Evolutionary conservation across 345 rosid species (phyloP), one percentile per base, ranked within the genome.

Genomic region (Populus deltoides): DNA sequence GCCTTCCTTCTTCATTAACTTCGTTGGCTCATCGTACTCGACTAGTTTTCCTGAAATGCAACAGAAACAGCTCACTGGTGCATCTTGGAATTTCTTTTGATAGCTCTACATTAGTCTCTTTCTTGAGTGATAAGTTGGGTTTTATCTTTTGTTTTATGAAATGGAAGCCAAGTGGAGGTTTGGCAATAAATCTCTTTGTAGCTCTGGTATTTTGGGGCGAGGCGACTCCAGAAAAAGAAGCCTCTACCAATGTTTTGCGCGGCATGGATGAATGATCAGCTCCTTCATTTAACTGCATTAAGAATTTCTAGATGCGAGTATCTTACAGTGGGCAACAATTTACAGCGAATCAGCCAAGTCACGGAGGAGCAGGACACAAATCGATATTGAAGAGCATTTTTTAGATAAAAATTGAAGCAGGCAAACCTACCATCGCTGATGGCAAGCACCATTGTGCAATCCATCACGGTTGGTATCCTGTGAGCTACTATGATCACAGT

Each of bases 391-490:
- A 59, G 22, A 29, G 61, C 25, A 33, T 6, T 17, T 3, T 25
- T 31, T 43, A 27, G 39, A 31, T 16, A 18, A 12, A 25, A 74
- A 4, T 39, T 13, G 5, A 72, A 76, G 59, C 36, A 79, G 51
- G 12, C 61, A 75, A 71, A 71, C 92, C 86, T 66, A 93, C 99
- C 98, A 16, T 93, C 92, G 18, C 95, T 88, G 6, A 96, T 89
- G 70, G 97, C 90, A 29, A 96, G 94, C 53, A 93, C 97, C 97
- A 86, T 89, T 43, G 92, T 92, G 85, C 99, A 96, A 79, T 96
- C 98, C 99, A 96, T 93, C 24, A 93, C 97, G 0, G 98, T 93
- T 0, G 98, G 99, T 65, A 93, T 92, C 87, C 98, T 89, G 85
- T 96, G 99, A 75, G 97, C 97, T 9, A 93, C 97, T 2, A 97